Conservation (phyloP, 345 rosid species). For the Ceriops decandra region DNA sequence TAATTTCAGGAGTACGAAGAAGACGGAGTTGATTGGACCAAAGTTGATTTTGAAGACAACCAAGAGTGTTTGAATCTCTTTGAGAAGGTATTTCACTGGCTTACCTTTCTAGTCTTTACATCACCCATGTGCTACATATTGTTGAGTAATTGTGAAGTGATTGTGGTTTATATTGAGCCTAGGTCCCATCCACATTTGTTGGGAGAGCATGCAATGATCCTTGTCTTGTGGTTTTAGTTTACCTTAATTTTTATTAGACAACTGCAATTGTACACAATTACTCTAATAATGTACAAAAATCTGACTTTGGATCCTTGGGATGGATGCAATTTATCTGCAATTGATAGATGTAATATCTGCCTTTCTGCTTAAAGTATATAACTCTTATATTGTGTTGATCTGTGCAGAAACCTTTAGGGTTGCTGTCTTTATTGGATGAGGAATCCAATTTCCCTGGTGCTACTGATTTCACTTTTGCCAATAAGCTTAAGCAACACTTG, state of each 20-base stretch:
- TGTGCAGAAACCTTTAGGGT: conserved; percentile 85
- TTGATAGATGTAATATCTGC: not conserved
- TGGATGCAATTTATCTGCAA: conserved; percentile 8
- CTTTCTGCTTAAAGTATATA: conserved; percentile 7
- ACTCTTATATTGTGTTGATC: conserved; percentile 17
- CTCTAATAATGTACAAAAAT: not conserved
- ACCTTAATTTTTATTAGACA: not conserved
- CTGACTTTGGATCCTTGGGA: conserved; percentile 7
- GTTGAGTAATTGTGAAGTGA: not conserved
- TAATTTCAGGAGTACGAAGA: conserved; percentile 72
- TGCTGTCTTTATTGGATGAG: conserved; percentile 80
- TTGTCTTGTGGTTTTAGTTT: not conserved
- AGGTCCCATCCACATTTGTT: too few species aligned
- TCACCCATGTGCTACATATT: not conserved
- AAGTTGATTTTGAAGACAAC: conserved; percentile 84
- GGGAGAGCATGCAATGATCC: too few species aligned
- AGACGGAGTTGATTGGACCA: conserved; percentile 91
- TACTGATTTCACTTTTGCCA: conserved; percentile 83
- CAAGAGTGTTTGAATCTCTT: conserved; percentile 86
- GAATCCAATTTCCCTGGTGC: conserved; percentile 86
- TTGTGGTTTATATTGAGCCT: too few species aligned
- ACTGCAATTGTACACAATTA: too few species aligned
- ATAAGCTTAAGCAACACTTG: conserved; percentile 85
- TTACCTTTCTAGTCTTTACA: conserved; percentile 3
- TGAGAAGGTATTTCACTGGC: conserved; percentile 61